phyloP scores from a whole-genome alignment of 805 yeast species.

The Lipomyces lipofer region DNA sequence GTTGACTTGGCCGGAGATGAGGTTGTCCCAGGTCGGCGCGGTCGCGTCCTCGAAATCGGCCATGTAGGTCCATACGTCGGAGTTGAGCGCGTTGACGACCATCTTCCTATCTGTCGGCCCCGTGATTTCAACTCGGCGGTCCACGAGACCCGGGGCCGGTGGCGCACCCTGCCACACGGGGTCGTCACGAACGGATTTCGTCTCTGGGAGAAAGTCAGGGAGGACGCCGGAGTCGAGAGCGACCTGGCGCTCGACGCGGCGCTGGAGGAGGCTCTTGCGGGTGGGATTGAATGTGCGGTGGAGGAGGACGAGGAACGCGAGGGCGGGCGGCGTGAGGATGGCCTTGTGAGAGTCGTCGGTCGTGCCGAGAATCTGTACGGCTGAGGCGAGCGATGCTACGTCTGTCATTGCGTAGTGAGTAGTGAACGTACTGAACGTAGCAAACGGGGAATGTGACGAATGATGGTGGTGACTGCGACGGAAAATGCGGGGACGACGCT shows the following conservation, averaged over 20 bases:
- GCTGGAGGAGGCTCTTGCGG: slow-evolving; percentile 56
- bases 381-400: slow-evolving; percentile 15
- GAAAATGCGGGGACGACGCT: too few species aligned
- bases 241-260: slow-evolving; percentile 56
- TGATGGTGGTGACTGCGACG: not conserved
- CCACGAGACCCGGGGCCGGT: slow-evolving; percentile 66
- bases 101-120: slow-evolving; percentile 76
- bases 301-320: slow-evolving; percentile 64
- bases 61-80: slow-evolving; percentile 72
- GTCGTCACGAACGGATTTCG: slow-evolving; percentile 60
- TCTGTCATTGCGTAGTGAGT: slow-evolving; percentile 3
- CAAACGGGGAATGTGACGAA: not conserved
- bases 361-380: slow-evolving; percentile 49
- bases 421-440: too few species aligned
- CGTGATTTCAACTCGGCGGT: slow-evolving; percentile 73
- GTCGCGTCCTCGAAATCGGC: slow-evolving; percentile 74
- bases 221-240: slow-evolving; percentile 61
- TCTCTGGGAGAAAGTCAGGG: slow-evolving; percentile 71
- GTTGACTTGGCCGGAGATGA: slow-evolving; percentile 69
- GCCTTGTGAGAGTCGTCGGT: slow-evolving; percentile 51
- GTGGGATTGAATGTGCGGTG: slow-evolving; percentile 63
- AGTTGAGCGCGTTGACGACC: slow-evolving; percentile 72
- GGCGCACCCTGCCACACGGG: slow-evolving; percentile 71
- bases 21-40: slow-evolving; percentile 69
- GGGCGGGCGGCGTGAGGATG: slow-evolving; percentile 61